Evolutionary conservation across 2,329 filamentous ascomycete genomes (phyloP), one percentile per base, ranked within the genome.

Genomic region (Aspergillus sp.): DNA sequence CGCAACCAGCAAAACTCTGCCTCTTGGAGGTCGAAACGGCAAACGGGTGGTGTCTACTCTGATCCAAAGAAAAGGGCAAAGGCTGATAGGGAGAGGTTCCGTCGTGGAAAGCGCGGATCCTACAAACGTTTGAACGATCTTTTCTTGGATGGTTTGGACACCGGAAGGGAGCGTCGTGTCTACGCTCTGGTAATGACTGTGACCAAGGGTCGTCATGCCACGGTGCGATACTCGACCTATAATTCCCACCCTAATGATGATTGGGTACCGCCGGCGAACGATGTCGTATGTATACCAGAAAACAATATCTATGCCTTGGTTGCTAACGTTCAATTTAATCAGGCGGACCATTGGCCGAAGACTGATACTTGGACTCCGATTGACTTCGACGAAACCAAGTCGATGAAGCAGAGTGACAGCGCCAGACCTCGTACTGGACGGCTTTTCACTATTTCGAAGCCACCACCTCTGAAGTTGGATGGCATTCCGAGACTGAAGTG

Each of bases 211-310:
- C 20, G 8, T 35, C 42, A 13, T 35, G 35, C 26, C 7, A 30
- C 19, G 30, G 13, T 51, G n/a, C 49, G 33, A n/a, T 54, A 54
- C 35, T 30, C 42, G 20, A 51, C 49, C 13, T 54, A 51, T 26
- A 54, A 54, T 45, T 45, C 49, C n/a, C 45, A 51, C 16, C 49
- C 49, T 8, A n/a, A 49, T 13, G 45, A 54, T 13, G 41, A 51
- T 10, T 54, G 45, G 52, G 35, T 51, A 7, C 49, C 44, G 6
- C 19, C 24, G 14, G 36, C 14, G 3, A 38, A 51, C 14, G 36
- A 47, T 50, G 44, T 54, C 20, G 48, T 54, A 42, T 50, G 48
- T 46, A 51, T 41, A 19, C 17, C 32, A n/a, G 16, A 6, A 22
- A 26, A 26, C n/a, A 26, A 32, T 16, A 30, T 30, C n/a, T 6